These are phyloP conservation scores for Acacia melanoxylon DNA, from an alignment of 306 rosid genomes.

Conservation along the genomic window DNA sequence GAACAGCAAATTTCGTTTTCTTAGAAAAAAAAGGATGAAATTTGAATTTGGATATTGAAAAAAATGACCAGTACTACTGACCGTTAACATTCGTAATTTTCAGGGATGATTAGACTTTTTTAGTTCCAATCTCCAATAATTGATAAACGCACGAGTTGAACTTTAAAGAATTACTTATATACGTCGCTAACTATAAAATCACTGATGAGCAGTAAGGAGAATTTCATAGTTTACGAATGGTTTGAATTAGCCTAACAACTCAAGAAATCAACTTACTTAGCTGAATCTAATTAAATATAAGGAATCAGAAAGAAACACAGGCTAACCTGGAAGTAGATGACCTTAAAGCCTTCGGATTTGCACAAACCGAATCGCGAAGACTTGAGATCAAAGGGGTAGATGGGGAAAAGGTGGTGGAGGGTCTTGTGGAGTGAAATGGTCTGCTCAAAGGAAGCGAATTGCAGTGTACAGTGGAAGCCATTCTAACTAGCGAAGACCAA, in stretches of 20 bases:
- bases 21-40: not conserved
- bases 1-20: no score
- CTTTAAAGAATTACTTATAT: not conserved
- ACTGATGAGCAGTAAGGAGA: not conserved
- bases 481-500: conserved; percentile 12
- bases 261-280: not conserved
- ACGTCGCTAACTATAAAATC: not conserved
- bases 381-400: conserved; percentile 27
- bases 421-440: conserved; percentile 30
- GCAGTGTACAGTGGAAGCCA: conserved; percentile 57
- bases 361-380: conserved; percentile 24
- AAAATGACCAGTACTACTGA: not conserved
- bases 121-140: not conserved
- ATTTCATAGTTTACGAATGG: not conserved
- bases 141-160: not conserved
- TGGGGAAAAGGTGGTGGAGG: conserved; percentile 30
- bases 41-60: not conserved
- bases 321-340: conserved; percentile 49
- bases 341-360: conserved; percentile 32
- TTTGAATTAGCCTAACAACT: not conserved
- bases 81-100: not conserved
- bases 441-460: conserved; percentile 41
- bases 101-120: not conserved
- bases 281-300: not conserved
- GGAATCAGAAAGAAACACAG: conserved; percentile 24